Percentiles rank a stretch among this genome's conserved stretches.
Conservation (phyloP, 2,329 filamentous ascomycete species). For the Sporothrix inflata region DNA sequence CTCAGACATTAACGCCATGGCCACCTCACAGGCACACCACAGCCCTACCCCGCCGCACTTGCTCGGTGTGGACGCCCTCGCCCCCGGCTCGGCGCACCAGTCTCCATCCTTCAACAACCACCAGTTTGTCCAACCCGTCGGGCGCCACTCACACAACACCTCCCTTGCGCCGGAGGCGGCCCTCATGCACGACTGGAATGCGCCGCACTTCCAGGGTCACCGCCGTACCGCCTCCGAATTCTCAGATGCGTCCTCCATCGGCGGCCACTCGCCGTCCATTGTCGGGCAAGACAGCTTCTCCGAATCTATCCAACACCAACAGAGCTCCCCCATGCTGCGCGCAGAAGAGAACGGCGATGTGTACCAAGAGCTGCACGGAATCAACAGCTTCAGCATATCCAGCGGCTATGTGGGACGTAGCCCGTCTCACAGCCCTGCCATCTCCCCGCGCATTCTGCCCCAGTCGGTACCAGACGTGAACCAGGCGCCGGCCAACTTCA, state of each 20-base stretch:
- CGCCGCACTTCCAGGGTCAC: conserved; percentile 73
- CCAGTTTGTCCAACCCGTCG: conserved; percentile 56
- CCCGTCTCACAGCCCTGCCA: conserved; percentile 73
- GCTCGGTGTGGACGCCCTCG: conserved; percentile 51
- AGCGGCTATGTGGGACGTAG: conserved; percentile 70
- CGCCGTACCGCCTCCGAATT: conserved; percentile 86
- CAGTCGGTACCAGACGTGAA: conserved; percentile 58
- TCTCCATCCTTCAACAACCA: conserved; percentile 61
- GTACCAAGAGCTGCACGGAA: conserved; percentile 76
- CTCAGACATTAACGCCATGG: conserved; percentile 57
- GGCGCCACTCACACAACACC: conserved; percentile 57
- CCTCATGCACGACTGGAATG: conserved; percentile 60
- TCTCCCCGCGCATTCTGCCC: conserved; percentile 64
- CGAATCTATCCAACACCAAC: conserved; percentile 72
- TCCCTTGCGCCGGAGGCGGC: conserved; percentile 63
- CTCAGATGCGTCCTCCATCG: conserved; percentile 85
- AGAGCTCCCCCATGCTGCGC: conserved; percentile 77
- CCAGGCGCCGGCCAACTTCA: conserved; percentile 47
- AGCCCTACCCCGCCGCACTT: conserved; percentile 59
- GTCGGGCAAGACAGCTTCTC: conserved; percentile 76
- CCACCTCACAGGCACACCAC: conserved; percentile 58
- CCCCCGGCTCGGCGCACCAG: conserved; percentile 51
- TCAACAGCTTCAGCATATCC: conserved; percentile 79
- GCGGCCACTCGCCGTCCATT: conserved; percentile 76
- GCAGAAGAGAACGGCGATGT: conserved; percentile 68